Base-by-base conservation (phyloP, 768 basidiomycete species). In the Rhodocollybia butyracea region DNA sequence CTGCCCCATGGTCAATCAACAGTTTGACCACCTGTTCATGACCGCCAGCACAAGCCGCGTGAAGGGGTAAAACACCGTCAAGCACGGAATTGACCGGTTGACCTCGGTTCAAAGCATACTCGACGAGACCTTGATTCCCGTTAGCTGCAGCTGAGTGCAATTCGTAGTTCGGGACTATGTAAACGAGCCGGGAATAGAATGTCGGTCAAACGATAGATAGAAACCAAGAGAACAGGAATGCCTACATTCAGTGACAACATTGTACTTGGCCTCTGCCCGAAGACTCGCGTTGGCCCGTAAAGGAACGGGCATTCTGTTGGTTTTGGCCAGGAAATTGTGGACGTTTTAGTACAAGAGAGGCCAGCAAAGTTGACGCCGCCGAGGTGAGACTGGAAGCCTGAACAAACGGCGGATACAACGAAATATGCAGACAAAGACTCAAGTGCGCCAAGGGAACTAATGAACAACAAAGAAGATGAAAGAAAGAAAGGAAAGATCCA, bases 81-180 rank as follows among this genome's bases (percentile, higher is more conserved):
- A 98, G 82, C 30, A 97, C 92, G 4, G 94, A 91, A 70, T 99
- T 98, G 70, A 96, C 85, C 10, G 97, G 96, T 64, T 98, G 97
- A 7, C 96, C 96, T 63, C 95, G 88, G 2, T 86, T 84, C 22
- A 99, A 79, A 2, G 97, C 97, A 69, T 93, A 97, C 67, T 89
- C 87, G 56, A 93, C 94, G 58, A 96, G 86, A 3, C 93, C 95
- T 50, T 96, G 79, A 69, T 99, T 94, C 51, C 95, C 95, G 26
- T 86, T 83, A 4, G 82, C 85, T 13, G 89, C 87, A 34, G 89
- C 89, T 21, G 86, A 81, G 64, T 91, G 89, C 1, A 91, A 72
- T 39, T 88, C 88, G 36, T 89, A 84, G 61, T 83, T 85, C 31
- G 88, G 85, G 62, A 89, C 90, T 92, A 19, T n/a, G 22, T 12